phyloP scores from a whole-genome alignment of 129 eudicot genomes.

The Chrysanthemum makinoi region DNA sequence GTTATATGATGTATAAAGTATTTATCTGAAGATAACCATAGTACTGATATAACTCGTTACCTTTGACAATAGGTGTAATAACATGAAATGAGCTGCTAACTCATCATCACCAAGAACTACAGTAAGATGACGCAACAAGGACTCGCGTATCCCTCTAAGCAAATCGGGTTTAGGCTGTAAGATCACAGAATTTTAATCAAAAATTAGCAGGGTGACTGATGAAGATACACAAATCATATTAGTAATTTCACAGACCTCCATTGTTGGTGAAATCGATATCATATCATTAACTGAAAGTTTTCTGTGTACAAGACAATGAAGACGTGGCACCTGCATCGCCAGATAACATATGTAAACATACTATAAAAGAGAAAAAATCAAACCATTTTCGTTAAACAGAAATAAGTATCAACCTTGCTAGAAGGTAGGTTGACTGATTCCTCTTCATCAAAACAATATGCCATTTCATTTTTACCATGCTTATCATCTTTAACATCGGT shows the following conservation, averaged over 20 bases:
- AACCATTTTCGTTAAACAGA: neutral
- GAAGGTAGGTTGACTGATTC: constrained; percentile 49
- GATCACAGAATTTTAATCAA: constrained; percentile 2
- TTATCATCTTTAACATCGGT: constrained; percentile 45
- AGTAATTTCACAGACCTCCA: constrained; percentile 50
- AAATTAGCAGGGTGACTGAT: neutral
- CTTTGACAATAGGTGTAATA: constrained; percentile 89
- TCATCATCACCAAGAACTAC: constrained; percentile 79
- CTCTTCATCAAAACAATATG: constrained; percentile 48
- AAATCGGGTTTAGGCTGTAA: constrained; percentile 49
- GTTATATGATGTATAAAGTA: neutral
- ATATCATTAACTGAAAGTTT: constrained; percentile 65
- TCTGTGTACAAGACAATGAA: constrained; percentile 78
- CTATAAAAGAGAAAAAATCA: neutral
- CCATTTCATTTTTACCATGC: constrained; percentile 43
- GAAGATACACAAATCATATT: neutral
- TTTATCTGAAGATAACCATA: neutral
- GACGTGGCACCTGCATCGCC: constrained; percentile 68
- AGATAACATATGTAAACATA: constrained; percentile 10
- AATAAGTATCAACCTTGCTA: constrained; percentile 48
- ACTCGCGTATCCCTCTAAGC: constrained; percentile 64
- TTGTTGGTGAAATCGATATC: constrained; percentile 37
- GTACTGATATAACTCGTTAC: constrained; percentile 28
- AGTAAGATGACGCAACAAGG: constrained; percentile 68
- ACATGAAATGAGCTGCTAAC: constrained; percentile 78